Evolutionary conservation across 176 grass and related monocot genomes (phyloP).

Genomic region (Zea luxurians): DNA sequence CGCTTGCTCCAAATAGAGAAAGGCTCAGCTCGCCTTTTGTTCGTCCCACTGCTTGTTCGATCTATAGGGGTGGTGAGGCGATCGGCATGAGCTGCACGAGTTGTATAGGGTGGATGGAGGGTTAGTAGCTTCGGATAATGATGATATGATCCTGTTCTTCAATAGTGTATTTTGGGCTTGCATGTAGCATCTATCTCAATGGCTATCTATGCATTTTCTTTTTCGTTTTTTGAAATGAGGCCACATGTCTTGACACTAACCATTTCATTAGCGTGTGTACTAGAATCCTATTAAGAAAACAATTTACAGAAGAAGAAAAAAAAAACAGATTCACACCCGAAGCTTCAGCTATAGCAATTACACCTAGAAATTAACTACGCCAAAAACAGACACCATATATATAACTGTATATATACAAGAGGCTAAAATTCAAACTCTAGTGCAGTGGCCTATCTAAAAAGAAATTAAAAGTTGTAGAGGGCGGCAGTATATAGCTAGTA

Average conservation of each 20-base stretch:
- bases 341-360: background rate
- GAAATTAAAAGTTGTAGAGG: too few relatives aligned
- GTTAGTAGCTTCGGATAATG: background rate
- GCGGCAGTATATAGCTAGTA: too few relatives aligned
- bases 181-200: background rate
- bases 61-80: background rate
- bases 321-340: background rate
- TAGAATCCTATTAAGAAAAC: too few relatives aligned
- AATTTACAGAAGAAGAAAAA: too few relatives aligned
- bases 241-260: background rate
- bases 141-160: background rate
- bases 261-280: background rate
- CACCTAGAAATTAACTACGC: background rate
- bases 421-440: too few relatives aligned
- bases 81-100: conserved; percentile 17
- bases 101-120: background rate
- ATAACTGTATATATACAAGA: background rate
- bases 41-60: background rate
- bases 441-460: too few relatives aligned
- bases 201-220: background rate
- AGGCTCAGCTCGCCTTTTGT: background rate
- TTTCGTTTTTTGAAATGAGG: background rate
- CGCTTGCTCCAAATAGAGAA: conserved; percentile 17
- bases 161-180: background rate
- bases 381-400: background rate